Base-by-base conservation (phyloP, 2,329 filamentous ascomycete species). In the Ceratocystis diversiconidia region DNA sequence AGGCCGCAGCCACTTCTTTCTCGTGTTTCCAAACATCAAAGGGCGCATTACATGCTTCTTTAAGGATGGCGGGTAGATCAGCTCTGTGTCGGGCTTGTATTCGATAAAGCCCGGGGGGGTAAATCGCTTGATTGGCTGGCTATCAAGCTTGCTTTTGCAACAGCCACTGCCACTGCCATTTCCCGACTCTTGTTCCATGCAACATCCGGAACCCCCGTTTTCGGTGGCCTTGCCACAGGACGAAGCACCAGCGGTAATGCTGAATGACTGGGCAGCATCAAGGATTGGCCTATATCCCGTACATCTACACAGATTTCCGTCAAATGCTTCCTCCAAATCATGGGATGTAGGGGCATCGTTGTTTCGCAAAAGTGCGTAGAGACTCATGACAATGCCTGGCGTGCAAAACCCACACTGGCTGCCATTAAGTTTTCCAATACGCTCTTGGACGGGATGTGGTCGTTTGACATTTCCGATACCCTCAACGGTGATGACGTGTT, bases 401-500 rank as follows among this genome's bases (percentile, higher is more conserved):
- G 94, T 97, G 73, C 94, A 99, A 76, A 99, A 99, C 0, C 92
- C 82, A 67, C 82, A 99, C 74, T 99, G 92, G 70, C 90, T 95
- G 61, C 94, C 94, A 76, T 96, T 94, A 41, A 88, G 84, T 75
- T 89, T 89, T 19, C 94, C 92, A 71, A 99, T 88, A 61, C 94
- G 83, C 77, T 97, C 91, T 74, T 97, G 94, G 2, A 87, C 80
- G 1, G 92, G 89, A 77, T 99, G 94, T 4, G 94, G 94, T 52
- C 81, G 84, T 74, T 94, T 87, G 32, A 89, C 86, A 73, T 88
- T 89, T 10, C 94, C 94, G 71, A 99, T 96, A 5, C 94, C 94
- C 76, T 99, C 94, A 50, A 99, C 87, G 2, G 94, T 99, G 73
- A 99, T 92, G 72, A 97, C 90, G 81, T 99, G 94, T 74, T 99